phyloP scores from a whole-genome alignment of 768 basidiomycete species.

The Mycena indigotica region DNA sequence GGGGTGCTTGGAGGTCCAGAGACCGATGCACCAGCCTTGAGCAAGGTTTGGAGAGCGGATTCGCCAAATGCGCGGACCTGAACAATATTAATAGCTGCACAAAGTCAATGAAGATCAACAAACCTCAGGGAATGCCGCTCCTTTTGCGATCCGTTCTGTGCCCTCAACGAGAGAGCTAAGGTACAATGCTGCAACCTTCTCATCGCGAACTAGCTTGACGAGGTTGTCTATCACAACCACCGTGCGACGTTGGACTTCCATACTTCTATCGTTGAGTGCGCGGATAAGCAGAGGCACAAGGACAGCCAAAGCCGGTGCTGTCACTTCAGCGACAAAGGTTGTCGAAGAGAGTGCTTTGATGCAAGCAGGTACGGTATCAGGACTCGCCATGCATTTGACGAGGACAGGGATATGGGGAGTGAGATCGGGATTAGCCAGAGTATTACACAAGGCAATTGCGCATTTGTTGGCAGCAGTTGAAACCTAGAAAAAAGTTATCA shows the following conservation, averaged over 20 bases:
- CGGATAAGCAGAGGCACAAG: conserved; percentile 89
- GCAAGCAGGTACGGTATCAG: conserved; percentile 83
- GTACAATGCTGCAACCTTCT: conserved; percentile 85
- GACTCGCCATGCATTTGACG: conserved; percentile 93
- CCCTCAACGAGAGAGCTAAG: conserved; percentile 86
- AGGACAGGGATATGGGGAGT: conserved; percentile 84
- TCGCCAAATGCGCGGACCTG: conserved; percentile 92
- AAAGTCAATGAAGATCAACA: conserved; percentile 26
- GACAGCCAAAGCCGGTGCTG: conserved; percentile 93
- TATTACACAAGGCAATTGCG: conserved; percentile 84
- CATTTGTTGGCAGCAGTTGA: conserved; percentile 85
- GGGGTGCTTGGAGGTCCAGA: conserved; percentile 65
- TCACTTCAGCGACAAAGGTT: conserved; percentile 97
- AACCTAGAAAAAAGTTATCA: conserved; percentile 59
- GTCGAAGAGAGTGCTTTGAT: conserved; percentile 95
- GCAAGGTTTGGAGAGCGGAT: conserved; percentile 75
- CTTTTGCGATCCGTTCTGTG: conserved; percentile 84
- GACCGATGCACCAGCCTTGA: conserved; percentile 82
- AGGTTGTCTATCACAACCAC: conserved; percentile 95
- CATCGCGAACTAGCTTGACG: conserved; percentile 94
- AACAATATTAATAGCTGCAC: conserved; percentile 2
- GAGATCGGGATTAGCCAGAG: conserved; percentile 92
- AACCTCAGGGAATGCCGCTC: conserved; percentile 95
- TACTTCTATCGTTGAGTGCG: conserved; percentile 92
- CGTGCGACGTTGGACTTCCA: conserved; percentile 93